A percentile compares a stretch with the other conserved stretches of the same genome.
These are phyloP conservation scores for Scheffersomyces illinoinensis DNA, from an alignment of 1,139 yeast species.

Conservation along the genomic window DNA sequence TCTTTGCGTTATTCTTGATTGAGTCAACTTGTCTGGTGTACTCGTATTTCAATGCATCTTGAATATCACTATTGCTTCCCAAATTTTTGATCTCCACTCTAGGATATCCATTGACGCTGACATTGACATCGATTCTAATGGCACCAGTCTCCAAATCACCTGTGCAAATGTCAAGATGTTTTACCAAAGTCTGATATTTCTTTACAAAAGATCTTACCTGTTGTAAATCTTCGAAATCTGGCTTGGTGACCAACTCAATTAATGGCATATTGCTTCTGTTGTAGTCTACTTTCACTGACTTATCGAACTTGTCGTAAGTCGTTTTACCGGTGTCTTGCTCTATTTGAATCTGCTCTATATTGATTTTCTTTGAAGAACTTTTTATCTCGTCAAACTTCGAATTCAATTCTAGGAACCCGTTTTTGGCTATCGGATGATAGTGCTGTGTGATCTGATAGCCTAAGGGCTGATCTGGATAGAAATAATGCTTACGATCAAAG, in stretches of 20 bases:
- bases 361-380: conserved; percentile 38
- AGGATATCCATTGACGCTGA: conserved; percentile 69
- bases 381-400: conserved; percentile 56
- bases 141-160: conserved; percentile 96
- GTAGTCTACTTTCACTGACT: conserved; percentile 61
- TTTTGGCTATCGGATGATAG: conserved; percentile 73
- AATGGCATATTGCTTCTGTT: conserved; percentile 86
- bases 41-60: conserved; percentile 75
- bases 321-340: conserved; percentile 96
- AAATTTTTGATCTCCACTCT: conserved; percentile 89
- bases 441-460: conserved; percentile 97
- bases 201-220: conserved; percentile 79
- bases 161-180: conserved; percentile 70
- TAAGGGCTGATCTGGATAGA: conserved; percentile 93
- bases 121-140: conserved; percentile 90
- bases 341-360: conserved; percentile 75
- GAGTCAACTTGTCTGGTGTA: conserved; percentile 62
- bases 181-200: conserved; percentile 72
- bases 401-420: conserved; percentile 57
- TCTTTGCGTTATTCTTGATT: conserved; percentile 27
- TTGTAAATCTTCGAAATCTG: conserved; percentile 70
- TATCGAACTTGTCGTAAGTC: conserved; percentile 49
- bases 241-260: conserved; percentile 88
- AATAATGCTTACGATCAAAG: conserved; percentile 93
- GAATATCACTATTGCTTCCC: conserved; percentile 80